A percentile compares a stretch with the other conserved stretches of the same genome.
Conservation (phyloP, 2,329 filamentous ascomycete species). For the Rutstroemia sp. region DNA sequence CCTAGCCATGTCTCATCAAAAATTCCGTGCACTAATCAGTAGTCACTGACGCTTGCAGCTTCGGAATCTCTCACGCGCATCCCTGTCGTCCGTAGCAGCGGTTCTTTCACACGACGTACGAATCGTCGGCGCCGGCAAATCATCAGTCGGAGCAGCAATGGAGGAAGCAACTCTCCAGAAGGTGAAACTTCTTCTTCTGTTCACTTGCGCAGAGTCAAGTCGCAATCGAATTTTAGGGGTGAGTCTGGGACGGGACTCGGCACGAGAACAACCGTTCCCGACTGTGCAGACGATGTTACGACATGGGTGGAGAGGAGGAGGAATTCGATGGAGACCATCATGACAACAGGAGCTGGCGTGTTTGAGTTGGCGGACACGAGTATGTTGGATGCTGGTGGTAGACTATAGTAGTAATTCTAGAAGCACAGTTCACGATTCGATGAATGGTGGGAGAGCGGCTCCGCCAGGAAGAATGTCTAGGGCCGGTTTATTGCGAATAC, state of each 20-base stretch:
- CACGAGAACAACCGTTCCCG: not conserved
- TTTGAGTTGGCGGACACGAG: conserved; percentile 9
- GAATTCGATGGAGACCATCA: not conserved
- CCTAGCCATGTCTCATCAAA: no score
- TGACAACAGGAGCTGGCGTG: not conserved
- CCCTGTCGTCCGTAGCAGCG: not conserved
- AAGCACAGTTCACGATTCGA: not conserved
- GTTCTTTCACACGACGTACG: not conserved
- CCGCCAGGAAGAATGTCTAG: no score
- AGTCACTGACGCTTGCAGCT: no score
- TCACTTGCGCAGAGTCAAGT: not conserved
- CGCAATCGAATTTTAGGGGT: no score
- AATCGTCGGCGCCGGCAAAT: not conserved
- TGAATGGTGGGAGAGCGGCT: no score
- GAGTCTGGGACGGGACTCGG: no score
- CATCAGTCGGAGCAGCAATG: not conserved
- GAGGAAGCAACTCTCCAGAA: not conserved
- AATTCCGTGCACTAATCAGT: no score
- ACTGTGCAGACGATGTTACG: not conserved
- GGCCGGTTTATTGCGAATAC: no score
- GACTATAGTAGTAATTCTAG: not conserved
- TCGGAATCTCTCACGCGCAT: not conserved
- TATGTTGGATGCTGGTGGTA: not conserved
- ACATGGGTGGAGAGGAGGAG: not conserved
- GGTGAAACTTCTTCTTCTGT: not conserved